Percentiles rank a stretch among this genome's conserved stretches.
Conservation (phyloP, 2,329 filamentous ascomycete genomes). For the Fusarium miscanthi region DNA sequence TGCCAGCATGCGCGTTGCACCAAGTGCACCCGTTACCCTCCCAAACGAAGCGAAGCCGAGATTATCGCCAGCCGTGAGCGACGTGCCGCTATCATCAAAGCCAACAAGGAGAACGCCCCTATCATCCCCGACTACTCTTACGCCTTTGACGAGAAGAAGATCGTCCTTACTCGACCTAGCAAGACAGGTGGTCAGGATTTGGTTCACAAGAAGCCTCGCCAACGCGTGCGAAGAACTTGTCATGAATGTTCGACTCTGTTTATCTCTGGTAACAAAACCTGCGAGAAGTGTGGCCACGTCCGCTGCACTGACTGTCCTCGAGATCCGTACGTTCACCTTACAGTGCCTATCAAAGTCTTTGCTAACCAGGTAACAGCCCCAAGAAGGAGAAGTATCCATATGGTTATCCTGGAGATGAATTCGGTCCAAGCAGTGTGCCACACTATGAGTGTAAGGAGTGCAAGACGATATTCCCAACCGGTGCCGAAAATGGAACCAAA, state of each 20-base stretch:
- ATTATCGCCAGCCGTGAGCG: slow-evolving; percentile 63
- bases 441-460: slow-evolving; percentile 73
- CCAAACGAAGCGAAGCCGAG: slow-evolving; percentile 69
- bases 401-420: slow-evolving; percentile 75
- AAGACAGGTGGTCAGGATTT: slow-evolving; percentile 76
- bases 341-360: slow-evolving; percentile 9
- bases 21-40: slow-evolving; percentile 80
- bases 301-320: slow-evolving; percentile 85
- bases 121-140: slow-evolving; percentile 63
- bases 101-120: slow-evolving; percentile 66
- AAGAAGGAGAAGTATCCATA: slow-evolving; percentile 77
- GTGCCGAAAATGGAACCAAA: slow-evolving; percentile 61
- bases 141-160: slow-evolving; percentile 57
- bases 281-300: slow-evolving; percentile 74
- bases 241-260: slow-evolving; percentile 79
- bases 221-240: slow-evolving; percentile 80
- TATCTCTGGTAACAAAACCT: slow-evolving; percentile 67
- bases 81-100: slow-evolving; percentile 62
- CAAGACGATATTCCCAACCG: slow-evolving; percentile 64
- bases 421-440: slow-evolving; percentile 62
- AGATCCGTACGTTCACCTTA: slow-evolving; percentile 73
- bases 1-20: slow-evolving; percentile 86
- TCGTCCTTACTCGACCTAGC: slow-evolving; percentile 71
- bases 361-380: slow-evolving; percentile 56
- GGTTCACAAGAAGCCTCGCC: slow-evolving; percentile 75